phyloP scores from a whole-genome alignment of 2,329 filamentous ascomycete genomes.

The Tolypocladium ophioglossoides region DNA sequence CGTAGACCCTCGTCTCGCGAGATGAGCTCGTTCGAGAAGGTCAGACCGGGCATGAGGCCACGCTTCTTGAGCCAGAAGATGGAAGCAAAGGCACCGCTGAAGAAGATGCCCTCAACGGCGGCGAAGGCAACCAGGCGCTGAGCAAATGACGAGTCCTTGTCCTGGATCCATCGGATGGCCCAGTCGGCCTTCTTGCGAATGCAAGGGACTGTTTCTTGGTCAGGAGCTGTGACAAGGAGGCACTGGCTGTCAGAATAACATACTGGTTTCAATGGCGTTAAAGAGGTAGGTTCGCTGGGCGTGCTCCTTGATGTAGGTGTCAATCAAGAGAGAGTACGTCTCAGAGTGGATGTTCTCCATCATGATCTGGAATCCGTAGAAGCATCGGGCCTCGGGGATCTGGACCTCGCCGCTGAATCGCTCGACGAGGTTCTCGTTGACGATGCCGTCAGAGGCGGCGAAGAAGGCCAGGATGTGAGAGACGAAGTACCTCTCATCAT shows the following conservation, averaged over 20 bases:
- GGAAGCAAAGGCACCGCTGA: conserved; percentile 94
- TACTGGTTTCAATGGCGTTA: conserved; percentile 97
- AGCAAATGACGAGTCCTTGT: conserved; percentile 88
- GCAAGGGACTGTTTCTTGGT: conserved; percentile 58
- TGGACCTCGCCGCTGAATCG: conserved; percentile 96
- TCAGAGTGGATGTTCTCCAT: conserved; percentile 99
- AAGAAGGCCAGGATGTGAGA: conserved; percentile 99
- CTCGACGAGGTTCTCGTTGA: conserved; percentile 98
- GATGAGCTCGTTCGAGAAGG: conserved; percentile 99
- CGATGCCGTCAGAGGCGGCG: conserved; percentile 94
- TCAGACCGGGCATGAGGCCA: conserved; percentile 94
- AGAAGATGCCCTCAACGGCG: conserved; percentile 98
- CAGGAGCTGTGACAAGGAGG: conserved; percentile 6
- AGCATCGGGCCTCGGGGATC: conserved; percentile 95
- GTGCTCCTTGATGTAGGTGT: conserved; percentile 98
- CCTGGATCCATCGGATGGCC: conserved; percentile 90
- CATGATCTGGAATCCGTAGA: conserved; percentile 99
- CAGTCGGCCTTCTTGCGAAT: conserved; percentile 98
- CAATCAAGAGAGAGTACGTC: conserved; percentile 97
- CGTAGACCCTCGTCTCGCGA: conserved; percentile 98
- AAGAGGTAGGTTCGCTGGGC: conserved; percentile 91
- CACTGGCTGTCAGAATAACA: conserved; percentile 19
- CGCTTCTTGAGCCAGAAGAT: conserved; percentile 99
- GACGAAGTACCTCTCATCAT: conserved; percentile 97
- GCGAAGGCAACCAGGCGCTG: conserved; percentile 94